These are phyloP conservation scores for Saccharata proteae DNA, from an alignment of 2,329 filamentous ascomycete species.

Conservation along the genomic window DNA sequence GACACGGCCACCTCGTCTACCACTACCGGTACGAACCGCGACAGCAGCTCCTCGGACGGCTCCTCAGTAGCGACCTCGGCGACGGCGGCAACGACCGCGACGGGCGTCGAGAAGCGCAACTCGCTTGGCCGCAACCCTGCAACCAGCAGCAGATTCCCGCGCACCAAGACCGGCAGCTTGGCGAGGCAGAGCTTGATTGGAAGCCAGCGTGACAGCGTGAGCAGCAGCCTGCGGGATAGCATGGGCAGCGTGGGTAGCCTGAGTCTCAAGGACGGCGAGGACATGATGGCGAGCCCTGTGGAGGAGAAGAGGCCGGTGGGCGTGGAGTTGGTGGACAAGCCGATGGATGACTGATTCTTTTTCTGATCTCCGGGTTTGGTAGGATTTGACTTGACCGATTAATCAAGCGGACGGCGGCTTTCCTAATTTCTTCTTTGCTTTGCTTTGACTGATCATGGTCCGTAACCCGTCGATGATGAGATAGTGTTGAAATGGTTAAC, in stretches of 20 bases:
- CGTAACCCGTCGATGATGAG: too few relatives aligned
- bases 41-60: constrained; percentile 7
- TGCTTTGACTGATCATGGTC: too few relatives aligned
- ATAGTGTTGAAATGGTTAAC: too few relatives aligned
- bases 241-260: constrained; percentile 23
- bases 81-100: constrained; percentile 15
- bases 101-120: constrained; percentile 47
- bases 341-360: constrained; percentile 70
- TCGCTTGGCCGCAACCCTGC: constrained; percentile 44
- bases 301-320: constrained; percentile 33
- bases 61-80: constrained; percentile 11
- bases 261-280: constrained; percentile 17
- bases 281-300: constrained; percentile 26
- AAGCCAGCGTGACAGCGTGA: constrained; percentile 6
- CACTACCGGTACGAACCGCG: constrained; percentile 10
- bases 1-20: constrained; percentile 18
- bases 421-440: too few relatives aligned
- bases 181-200: constrained; percentile 26
- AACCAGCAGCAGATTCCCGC: constrained; percentile 33
- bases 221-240: constrained; percentile 23
- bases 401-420: too few relatives aligned
- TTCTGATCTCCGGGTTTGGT: too few relatives aligned
- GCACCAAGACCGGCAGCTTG: constrained; percentile 40
- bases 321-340: constrained; percentile 60
- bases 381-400: too few relatives aligned